Base-by-base conservation (phyloP, 495 filamentous ascomycete genomes). In the Hypoxylon intermedium region DNA sequence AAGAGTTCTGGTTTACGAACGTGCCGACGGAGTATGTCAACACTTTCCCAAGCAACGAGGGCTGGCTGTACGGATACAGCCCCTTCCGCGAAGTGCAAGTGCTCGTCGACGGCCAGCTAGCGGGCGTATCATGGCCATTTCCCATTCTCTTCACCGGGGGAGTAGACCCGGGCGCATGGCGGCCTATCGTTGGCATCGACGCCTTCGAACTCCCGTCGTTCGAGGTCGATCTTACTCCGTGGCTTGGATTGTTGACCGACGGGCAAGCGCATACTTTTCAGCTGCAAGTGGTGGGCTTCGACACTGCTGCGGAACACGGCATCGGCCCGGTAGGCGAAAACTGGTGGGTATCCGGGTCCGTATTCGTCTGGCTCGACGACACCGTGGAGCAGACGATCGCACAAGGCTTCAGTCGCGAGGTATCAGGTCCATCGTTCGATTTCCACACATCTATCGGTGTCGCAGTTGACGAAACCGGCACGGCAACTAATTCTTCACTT, bases 1-100 rank as follows among this genome's bases (percentile, higher is more conserved):
- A 96, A 67, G 92, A 96, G 61, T 96, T 97, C 67, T 97, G 92
- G 91, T 96, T 89, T 80, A 84, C 82, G 16, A 95, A 95, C 71
- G 88, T 91, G 2, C 79, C 89, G n/a, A 79, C 80, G 5, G 79
- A 80, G 3, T 83, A 90, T 53, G 77, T 77, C 0, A 59, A 82
- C 24, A 86, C 86, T 2, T 96, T 93, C 69, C 73, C 73, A 33
- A 67, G 70, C 6, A 76, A 76, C 9, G 79, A 78, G 2, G 86
- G 82, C 6, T 73, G 76, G 13, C 75, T 93, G 1, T 86, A 86
- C 34, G 91, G 89, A 1, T 85, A 83, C 63, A 87, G 86, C 15
- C 89, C 91, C 0, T 96, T 91, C 67, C 84, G 92, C 6, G 92
- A 97, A 70, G 79, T 95, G 6, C 90, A 96, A 58, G 74, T 95